Conservation (phyloP, 768 basidiomycete genomes). For the Leccinum pellstonianum region DNA sequence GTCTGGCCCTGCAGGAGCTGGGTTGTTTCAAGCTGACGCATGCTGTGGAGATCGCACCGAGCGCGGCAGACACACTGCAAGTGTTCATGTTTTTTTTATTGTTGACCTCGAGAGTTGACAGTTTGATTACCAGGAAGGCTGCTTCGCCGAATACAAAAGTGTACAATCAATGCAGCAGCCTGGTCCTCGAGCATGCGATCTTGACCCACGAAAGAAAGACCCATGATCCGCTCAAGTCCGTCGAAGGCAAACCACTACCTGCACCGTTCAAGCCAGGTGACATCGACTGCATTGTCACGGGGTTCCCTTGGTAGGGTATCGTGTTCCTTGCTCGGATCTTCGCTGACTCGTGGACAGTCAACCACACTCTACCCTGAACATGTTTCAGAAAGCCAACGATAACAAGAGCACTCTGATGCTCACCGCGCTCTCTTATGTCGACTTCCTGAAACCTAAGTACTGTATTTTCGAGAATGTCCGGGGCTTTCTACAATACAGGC, state of each 20-base stretch:
- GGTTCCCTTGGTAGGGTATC: conserved; percentile 67
- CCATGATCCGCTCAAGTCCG: conserved; percentile 38
- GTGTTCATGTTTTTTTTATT: conserved; percentile 16
- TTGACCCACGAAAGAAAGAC: conserved; percentile 46
- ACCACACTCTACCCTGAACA: conserved; percentile 71
- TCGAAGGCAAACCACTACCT: conserved; percentile 42
- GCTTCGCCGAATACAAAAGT: conserved; percentile 54
- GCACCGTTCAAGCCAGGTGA: conserved; percentile 49
- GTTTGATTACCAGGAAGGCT: conserved; percentile 35
- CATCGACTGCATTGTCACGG: conserved; percentile 62
- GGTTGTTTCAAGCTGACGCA: conserved; percentile 60
- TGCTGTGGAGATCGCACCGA: conserved; percentile 72
- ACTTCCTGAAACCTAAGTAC: conserved; percentile 40
- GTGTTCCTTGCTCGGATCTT: background rate
- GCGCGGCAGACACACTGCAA: conserved; percentile 65
- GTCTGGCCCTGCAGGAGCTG: conserved; percentile 52
- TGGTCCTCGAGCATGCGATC: conserved; percentile 56
- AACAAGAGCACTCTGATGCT: conserved; percentile 67
- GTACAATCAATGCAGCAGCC: conserved; percentile 73
- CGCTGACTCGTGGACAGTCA: conserved; percentile 49
- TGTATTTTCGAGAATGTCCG: conserved; percentile 51
- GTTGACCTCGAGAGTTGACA: background rate
- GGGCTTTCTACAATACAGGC: conserved; percentile 42
- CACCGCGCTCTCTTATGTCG: conserved; percentile 48
- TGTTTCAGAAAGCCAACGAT: conserved; percentile 66